Evolutionary conservation across 768 basidiomycete genomes (phyloP).

Genomic region (Xerocomellus intermedius): DNA sequence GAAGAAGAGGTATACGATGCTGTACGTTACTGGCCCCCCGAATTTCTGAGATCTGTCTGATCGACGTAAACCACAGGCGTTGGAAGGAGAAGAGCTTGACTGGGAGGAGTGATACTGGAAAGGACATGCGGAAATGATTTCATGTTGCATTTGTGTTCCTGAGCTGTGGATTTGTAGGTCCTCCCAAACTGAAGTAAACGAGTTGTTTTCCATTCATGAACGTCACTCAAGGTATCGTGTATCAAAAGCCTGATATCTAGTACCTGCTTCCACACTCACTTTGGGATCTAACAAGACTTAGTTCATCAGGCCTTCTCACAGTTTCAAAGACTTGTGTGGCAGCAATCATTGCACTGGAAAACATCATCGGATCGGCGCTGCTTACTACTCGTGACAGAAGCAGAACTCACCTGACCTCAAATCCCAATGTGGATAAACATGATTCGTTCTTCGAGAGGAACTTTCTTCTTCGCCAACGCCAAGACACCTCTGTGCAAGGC

Average conservation of each 20-base stretch:
- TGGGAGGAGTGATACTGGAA: background rate
- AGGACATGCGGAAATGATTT: background rate
- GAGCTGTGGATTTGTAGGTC: background rate
- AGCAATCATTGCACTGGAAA: too few species aligned
- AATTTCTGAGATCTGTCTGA: background rate
- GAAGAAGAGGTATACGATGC: background rate
- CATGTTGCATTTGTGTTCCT: background rate
- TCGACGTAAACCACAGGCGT: background rate
- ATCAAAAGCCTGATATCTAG: background rate
- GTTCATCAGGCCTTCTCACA: too few species aligned
- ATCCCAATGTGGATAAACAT: too few species aligned
- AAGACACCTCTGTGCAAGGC: too few species aligned
- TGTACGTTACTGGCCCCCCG: background rate
- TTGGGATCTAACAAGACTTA: background rate
- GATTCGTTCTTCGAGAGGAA: too few species aligned
- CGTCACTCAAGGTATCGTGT: too few species aligned
- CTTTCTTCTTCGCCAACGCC: too few species aligned
- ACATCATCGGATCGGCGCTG: too few species aligned
- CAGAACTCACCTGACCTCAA: too few species aligned
- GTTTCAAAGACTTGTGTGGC: too few species aligned
- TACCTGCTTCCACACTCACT: background rate
- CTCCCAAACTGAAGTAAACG: background rate
- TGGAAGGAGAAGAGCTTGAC: background rate
- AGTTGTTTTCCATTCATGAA: background rate
- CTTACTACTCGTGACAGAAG: too few species aligned